Evolutionary conservation across 768 basidiomycete species (phyloP).

Genomic region (Pisolithus albus): DNA sequence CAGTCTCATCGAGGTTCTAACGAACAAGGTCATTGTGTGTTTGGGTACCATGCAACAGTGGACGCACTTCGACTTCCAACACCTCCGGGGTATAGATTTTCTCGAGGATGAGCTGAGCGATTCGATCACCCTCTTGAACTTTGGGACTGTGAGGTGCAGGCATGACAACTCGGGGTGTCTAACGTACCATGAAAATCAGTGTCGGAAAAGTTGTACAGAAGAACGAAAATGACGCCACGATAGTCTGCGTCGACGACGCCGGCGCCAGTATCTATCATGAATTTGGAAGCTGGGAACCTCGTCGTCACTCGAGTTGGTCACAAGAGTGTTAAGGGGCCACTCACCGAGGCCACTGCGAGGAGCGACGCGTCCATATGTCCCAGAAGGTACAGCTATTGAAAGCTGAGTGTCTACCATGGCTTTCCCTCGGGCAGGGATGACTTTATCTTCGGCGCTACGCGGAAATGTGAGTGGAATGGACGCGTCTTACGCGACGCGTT

Average conservation of each 20-base stretch:
- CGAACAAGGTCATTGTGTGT: constrained; percentile 3
- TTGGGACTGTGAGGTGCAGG: constrained; percentile 2
- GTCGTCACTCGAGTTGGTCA: not conserved
- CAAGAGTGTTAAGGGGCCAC: constrained; percentile 18
- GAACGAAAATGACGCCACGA: constrained; percentile 81
- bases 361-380: constrained; percentile 94
- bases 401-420: constrained; percentile 88
- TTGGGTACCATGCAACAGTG: not conserved
- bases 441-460: constrained; percentile 73
- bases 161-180: not conserved
- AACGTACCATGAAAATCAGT: constrained; percentile 74
- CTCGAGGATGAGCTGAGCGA: constrained; percentile 93
- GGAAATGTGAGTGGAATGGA: constrained; percentile 1
- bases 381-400: constrained; percentile 87
- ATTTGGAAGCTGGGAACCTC: constrained; percentile 71
- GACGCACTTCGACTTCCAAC: constrained; percentile 76
- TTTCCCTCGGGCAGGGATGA: constrained; percentile 84
- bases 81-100: constrained; percentile 82
- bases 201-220: constrained; percentile 90
- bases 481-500: not conserved
- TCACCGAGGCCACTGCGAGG: constrained; percentile 91
- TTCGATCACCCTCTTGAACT: constrained; percentile 93
- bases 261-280: constrained; percentile 96
- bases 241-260: constrained; percentile 98
- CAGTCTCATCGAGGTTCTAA: constrained; percentile 79